Percentiles rank a stretch among this genome's conserved stretches.
phyloP scores from a whole-genome alignment of 208 protist genomes.

The Leishmania tarentolae region DNA sequence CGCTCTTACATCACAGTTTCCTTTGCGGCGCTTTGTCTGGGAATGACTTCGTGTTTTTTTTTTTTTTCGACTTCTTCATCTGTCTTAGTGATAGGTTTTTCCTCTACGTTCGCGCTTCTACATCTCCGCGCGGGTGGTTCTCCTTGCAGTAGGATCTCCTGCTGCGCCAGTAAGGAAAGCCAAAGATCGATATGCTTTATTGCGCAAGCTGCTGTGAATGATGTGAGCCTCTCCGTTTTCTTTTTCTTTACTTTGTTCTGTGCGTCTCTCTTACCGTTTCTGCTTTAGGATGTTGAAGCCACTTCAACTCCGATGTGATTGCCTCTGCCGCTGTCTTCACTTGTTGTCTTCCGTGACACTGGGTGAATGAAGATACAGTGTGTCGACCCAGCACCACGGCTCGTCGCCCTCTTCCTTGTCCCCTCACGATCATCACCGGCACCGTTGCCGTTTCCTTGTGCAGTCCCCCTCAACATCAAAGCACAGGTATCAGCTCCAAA shows the following conservation, averaged over 20 bases:
- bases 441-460: background rate
- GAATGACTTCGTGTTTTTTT: background rate
- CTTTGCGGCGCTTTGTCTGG: background rate
- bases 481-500: background rate
- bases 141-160: background rate
- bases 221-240: background rate
- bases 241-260: slow-evolving; percentile 6
- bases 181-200: background rate
- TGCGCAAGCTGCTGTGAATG: background rate
- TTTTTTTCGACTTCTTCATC: background rate
- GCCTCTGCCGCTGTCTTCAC: background rate
- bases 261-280: background rate
- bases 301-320: background rate
- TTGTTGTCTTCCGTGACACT: background rate
- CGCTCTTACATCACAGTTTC: background rate
- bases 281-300: background rate
- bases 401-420: background rate
- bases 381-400: background rate
- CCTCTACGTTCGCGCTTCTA: background rate
- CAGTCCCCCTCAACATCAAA: background rate
- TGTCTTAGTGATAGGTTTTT: background rate
- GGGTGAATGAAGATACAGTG: background rate
- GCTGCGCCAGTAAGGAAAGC: background rate
- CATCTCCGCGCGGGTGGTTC: background rate
- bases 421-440: too few species aligned